Evolutionary conservation across 768 basidiomycete genomes (phyloP).

Genomic region (Pulveroboletus sp.): DNA sequence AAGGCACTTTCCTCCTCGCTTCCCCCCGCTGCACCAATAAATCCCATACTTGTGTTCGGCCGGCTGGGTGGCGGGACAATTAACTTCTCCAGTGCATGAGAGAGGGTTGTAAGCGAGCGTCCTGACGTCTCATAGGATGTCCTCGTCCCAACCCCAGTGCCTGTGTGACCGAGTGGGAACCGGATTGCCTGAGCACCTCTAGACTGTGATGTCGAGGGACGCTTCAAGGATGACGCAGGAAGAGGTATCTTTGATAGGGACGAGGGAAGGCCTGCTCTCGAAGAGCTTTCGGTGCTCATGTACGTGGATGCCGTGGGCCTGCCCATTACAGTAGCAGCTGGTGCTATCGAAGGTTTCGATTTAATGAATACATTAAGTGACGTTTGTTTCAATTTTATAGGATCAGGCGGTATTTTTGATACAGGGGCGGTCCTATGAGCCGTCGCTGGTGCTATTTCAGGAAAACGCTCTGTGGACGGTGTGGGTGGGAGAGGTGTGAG

Average conservation of each 20-base stretch:
- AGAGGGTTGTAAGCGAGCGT: slow-evolving; percentile 57
- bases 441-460: slow-evolving; percentile 1
- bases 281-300: slow-evolving; percentile 5
- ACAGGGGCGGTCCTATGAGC: slow-evolving; percentile 6
- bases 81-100: slow-evolving; percentile 67
- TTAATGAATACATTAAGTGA: slow-evolving; percentile 25
- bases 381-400: slow-evolving; percentile 21
- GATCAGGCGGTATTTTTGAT: slow-evolving; percentile 9
- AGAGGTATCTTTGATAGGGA: slow-evolving; percentile 31
- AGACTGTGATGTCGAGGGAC: slow-evolving; percentile 4
- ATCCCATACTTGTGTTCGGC: slow-evolving; percentile 69
- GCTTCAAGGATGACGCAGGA: slow-evolving; percentile 18
- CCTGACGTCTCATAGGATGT: slow-evolving; percentile 6
- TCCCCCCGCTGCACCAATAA: slow-evolving; percentile 34
- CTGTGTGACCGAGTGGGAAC: slow-evolving; percentile 3
- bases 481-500: slow-evolving; percentile 52
- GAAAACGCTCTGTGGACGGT: slow-evolving; percentile 24
- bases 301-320: slow-evolving; percentile 1
- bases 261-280: background rate
- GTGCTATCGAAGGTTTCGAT: background rate
- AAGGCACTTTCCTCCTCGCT: background rate
- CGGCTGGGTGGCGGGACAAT: slow-evolving; percentile 58
- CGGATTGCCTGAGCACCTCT: slow-evolving; percentile 3
- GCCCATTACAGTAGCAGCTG: too few species aligned
- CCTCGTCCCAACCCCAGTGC: background rate